Evolutionary conservation across 108 stramenopile species (phyloP).

Genomic region (Heterococcus sp.): DNA sequence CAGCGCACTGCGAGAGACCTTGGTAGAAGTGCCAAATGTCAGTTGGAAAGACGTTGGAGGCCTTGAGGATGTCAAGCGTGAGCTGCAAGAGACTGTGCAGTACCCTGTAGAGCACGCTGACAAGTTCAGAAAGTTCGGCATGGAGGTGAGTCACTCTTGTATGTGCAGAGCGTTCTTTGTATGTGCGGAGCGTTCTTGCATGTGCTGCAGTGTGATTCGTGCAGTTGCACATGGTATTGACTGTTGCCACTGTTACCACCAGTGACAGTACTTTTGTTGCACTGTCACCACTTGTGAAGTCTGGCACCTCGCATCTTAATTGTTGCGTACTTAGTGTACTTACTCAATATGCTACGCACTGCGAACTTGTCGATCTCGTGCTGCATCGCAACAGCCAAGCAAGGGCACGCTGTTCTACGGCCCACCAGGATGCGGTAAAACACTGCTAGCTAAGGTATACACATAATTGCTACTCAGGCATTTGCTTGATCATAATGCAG

Average conservation of each 20-base stretch:
- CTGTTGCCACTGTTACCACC: background rate
- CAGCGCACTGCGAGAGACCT: constrained; percentile 79
- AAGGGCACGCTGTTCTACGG: constrained; percentile 97
- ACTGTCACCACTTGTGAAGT: too few species aligned
- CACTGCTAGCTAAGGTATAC: constrained; percentile 88
- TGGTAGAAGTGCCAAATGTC: constrained; percentile 90
- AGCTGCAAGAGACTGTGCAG: constrained; percentile 94
- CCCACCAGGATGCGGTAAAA: constrained; percentile 98
- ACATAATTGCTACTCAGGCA: too few species aligned
- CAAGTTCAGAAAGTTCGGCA: constrained; percentile 90
- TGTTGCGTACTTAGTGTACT: too few species aligned
- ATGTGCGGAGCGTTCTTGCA: background rate
- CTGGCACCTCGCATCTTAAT: too few species aligned
- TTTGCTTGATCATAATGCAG: too few species aligned
- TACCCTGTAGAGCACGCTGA: constrained; percentile 96
- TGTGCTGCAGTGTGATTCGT: too few species aligned
- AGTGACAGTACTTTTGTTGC: too few species aligned
- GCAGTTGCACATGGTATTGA: background rate
- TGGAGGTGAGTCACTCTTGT: constrained; percentile 31
- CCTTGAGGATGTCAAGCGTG: constrained; percentile 94
- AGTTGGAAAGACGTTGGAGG: constrained; percentile 98
- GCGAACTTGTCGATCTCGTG: too few species aligned
- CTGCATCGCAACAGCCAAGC: constrained; percentile 74
- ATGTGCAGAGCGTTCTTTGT: background rate
- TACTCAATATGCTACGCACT: too few species aligned